Percentiles rank a stretch among this genome's conserved stretches.
Evolutionary conservation across 176 grass and related monocot genomes (phyloP).

Genomic region (Carex littledalei): DNA sequence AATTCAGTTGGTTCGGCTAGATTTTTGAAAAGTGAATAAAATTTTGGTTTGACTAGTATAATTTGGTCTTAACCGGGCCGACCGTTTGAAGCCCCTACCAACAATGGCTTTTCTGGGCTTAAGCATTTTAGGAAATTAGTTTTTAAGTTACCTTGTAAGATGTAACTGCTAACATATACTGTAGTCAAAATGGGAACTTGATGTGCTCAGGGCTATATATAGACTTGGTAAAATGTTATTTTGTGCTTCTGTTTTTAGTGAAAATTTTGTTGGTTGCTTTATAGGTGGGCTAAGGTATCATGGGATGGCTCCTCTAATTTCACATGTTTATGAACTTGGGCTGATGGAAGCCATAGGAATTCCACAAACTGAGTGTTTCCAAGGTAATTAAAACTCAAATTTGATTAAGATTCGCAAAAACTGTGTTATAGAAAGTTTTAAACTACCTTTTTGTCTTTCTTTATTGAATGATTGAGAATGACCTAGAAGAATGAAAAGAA

Average conservation of each 20-base stretch:
- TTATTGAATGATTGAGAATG: too few relatives aligned
- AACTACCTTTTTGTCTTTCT: too few relatives aligned
- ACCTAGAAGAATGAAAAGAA: too few relatives aligned
- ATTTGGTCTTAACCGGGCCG: too few relatives aligned
- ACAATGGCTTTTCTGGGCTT: background rate
- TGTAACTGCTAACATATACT: background rate
- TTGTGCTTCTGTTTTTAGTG: background rate
- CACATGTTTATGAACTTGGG: slow-evolving; percentile 80
- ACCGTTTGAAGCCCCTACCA: too few relatives aligned
- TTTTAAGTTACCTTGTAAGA: background rate
- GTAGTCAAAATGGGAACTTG: background rate
- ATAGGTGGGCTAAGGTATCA: slow-evolving; percentile 87
- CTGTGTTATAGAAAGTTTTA: too few relatives aligned
- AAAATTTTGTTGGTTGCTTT: background rate
- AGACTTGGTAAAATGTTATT: background rate
- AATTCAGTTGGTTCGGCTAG: too few relatives aligned
- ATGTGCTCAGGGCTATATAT: background rate
- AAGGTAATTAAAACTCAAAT: slow-evolving; percentile 37
- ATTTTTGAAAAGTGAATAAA: too few relatives aligned
- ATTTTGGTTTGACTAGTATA: too few relatives aligned
- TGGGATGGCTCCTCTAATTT: slow-evolving; percentile 93
- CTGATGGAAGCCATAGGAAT: slow-evolving; percentile 72
- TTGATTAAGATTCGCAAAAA: background rate
- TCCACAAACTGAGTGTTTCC: slow-evolving; percentile 85
- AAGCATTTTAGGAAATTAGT: background rate